Evolutionary conservation across 2,329 filamentous ascomycete genomes (phyloP).

Genomic region (Colletotrichum sp.): DNA sequence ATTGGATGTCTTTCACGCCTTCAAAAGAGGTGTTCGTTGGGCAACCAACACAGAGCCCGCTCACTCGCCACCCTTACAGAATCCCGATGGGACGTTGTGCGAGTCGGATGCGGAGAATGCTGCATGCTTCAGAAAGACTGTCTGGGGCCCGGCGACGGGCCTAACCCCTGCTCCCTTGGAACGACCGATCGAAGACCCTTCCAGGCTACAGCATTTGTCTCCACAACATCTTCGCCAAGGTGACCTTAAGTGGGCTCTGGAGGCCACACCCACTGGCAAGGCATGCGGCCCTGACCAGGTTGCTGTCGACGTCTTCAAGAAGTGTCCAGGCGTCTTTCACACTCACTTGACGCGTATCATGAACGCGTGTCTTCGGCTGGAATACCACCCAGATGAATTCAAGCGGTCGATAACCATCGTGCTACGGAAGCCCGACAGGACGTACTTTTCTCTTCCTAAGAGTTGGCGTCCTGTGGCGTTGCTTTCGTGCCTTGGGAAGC

Average conservation of each 20-base stretch:
- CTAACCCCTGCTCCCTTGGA: too few species aligned
- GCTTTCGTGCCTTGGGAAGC: neutral
- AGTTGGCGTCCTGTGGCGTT: neutral
- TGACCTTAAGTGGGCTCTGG: neutral
- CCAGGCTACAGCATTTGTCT: accelerated
- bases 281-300: neutral
- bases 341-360: neutral
- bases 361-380: neutral
- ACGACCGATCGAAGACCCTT: neutral
- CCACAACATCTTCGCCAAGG: neutral
- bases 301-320: neutral
- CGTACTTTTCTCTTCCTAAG: neutral
- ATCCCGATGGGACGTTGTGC: too few species aligned
- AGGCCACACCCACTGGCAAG: neutral
- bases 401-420: neutral
- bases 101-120: too few species aligned
- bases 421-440: neutral
- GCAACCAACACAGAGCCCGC: too few species aligned
- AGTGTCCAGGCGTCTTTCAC: neutral
- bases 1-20: too few species aligned
- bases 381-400: neutral
- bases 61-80: too few species aligned
- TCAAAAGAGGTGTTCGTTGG: too few species aligned
- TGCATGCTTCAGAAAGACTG: too few species aligned
- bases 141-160: too few species aligned